Base-by-base conservation (phyloP, 78 protist genomes). In the Cavenderia fasciculata region DNA sequence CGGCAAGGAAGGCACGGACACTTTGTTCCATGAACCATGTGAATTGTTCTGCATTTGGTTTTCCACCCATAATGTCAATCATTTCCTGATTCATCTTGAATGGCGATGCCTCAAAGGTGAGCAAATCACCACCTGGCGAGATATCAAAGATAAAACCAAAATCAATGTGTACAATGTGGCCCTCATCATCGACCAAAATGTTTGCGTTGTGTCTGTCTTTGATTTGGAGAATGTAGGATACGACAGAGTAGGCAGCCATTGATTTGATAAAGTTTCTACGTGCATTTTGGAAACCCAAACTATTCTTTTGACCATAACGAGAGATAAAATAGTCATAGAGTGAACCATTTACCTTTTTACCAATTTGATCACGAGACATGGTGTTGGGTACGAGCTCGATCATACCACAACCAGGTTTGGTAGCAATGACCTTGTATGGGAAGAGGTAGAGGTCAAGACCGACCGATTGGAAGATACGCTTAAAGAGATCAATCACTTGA, bases 161-260 rank as follows among this genome's bases (percentile, higher is more conserved):
- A 78, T 96, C 97, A 46, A 97, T 97, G 84, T 97, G 98, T 51
- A 97, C 74, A 33, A 97, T 65, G 73, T 96, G 97, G 25, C 98
- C 98, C 3, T 75, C 84, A 25, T 94, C 95, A 12, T 88, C 94
- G 2, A 97, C 70, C 38, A 97, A 78, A 46, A 97, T 94, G 61
- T 97, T 97, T 23, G 97, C 98, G 69, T 97, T 95, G 92, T 97
- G 97, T 52, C 98, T 71, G 77, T 95, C 98, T 68, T 95, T 97
- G 87, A 97, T 85, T 59, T 95, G 95, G n/a, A 97, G 62, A 21
- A 97, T 41, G 63, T 78, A 97, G 41, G 90, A 82, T 4, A 86
- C 95, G 4, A 97, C 97, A 10, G 98, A 68, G 69, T 97, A 97
- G 36, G 95, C 98, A 1, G 98, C 99, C 94, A 96, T 94, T 16